Conservation (phyloP, 352 stramenopile genomes). For the Phytopythium litorale region DNA sequence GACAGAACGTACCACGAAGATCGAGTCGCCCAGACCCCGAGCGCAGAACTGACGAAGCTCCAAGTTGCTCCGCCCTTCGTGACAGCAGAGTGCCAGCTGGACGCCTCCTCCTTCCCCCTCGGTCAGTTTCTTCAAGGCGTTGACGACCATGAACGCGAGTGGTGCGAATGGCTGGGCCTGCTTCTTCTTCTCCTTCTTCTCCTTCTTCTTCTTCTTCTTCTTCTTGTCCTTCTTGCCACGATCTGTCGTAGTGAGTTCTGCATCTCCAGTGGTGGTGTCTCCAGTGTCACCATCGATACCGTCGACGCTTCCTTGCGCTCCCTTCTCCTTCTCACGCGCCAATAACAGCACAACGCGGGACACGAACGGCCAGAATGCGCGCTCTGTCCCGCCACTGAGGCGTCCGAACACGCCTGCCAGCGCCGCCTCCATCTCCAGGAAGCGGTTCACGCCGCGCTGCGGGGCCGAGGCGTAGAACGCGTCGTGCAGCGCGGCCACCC, state of each 20-base stretch:
- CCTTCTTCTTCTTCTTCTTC: too few relatives aligned
- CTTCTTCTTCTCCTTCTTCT: conserved; percentile 13
- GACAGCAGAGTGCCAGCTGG: conserved; percentile 7
- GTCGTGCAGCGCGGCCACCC: conserved; percentile 17
- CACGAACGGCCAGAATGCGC: conserved; percentile 30
- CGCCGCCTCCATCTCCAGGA: conserved; percentile 44
- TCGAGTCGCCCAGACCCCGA: conserved; percentile 12
- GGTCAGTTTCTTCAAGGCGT: conserved; percentile 42
- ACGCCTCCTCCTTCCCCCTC: background rate
- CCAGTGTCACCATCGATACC: background rate
- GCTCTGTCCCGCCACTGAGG: conserved; percentile 6
- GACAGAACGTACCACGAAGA: conserved; percentile 12
- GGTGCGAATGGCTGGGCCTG: conserved; percentile 42
- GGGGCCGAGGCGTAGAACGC: conserved; percentile 26
- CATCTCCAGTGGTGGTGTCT: too few relatives aligned
- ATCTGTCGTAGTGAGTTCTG: too few relatives aligned
- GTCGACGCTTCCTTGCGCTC: background rate
- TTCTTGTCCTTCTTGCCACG: background rate
- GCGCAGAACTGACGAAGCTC: conserved; percentile 28
- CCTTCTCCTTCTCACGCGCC: conserved; percentile 11
- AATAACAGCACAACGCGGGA: conserved; percentile 38
- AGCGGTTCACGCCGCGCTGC: conserved; percentile 34
- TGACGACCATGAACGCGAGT: conserved; percentile 53
- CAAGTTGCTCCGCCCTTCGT: conserved; percentile 20
- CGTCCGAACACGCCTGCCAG: conserved; percentile 24